Evolutionary conservation across 306 rosid genomes (phyloP), one percentile per base, ranked within the genome.

Genomic region (Neltuma alba): DNA sequence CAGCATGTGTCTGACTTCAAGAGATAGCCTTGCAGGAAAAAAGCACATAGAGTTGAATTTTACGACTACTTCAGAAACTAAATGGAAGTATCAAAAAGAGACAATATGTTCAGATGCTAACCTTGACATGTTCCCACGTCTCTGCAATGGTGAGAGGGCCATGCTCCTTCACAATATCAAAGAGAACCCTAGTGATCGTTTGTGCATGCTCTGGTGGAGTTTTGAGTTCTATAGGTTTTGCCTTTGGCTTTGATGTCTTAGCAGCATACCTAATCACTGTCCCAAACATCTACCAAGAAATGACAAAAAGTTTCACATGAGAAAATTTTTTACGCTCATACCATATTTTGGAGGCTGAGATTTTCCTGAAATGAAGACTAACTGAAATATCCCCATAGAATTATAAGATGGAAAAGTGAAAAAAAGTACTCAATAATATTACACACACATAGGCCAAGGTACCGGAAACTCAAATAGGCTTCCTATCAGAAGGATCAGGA

Each of bases 131-230:
- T 60, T 88, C 89, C 92, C 94, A 90, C 54, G 94, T 90, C 76
- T 90, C 79, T 0, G 89, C 66, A 40, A 88, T 79, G 60, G 92
- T 88, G 76, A 90, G 85, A 37, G 94, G 94, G 75, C 94, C 92
- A n/a, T 90, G 92, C 75, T 90, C 94, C 89, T 77, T 90, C 34
- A 90, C 89, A 12, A 90, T 66, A 70, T 88, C 94, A 54, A 88
- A 86, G 58, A 90, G 82, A 70, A 79, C 87, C 57, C 92, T 74
- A n/a, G 89, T 84, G 75, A 88, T 88, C 21, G 90, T 90, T 81
- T 85, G 89, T 4, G 89, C 83, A 41, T 87, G 88, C 86, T 90
- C 93, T 6, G 90, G 89, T 48, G 90, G 91, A n/a, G 82, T 88
- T 57, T 90, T 86, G 21, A 84, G 89, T 83, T 82, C 87, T 45